Evolutionary conservation across 192 early-diverging fungal genomes (phyloP), one percentile per base, ranked within the genome.

Genomic region (Mortierella alpina): DNA sequence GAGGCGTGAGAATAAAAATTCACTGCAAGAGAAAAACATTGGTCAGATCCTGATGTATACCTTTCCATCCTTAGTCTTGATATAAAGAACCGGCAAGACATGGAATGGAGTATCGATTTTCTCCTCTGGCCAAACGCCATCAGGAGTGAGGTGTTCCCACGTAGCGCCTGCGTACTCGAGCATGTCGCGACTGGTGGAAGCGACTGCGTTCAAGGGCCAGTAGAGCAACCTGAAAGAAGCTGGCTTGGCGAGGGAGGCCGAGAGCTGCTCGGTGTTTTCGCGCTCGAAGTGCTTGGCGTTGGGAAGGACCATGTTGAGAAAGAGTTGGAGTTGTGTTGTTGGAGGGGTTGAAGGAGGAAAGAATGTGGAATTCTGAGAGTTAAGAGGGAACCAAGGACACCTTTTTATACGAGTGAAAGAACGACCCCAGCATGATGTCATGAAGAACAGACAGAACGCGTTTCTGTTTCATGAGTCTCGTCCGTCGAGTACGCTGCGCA

Each of bases 231-330:
- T 60, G 64, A 66, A 66, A 1, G 72, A 66, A 0, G 47, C 57
- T 17, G 72, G 72, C 11, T 60, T 63, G 15, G 22, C 23, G 3
- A 74, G 22, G 10, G 64, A 58, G 1, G 47, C 22, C 0, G 72
- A 20, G 41, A 66, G 44, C n/a, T 63, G 51, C 8, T 9, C 44
- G 0, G 70, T 47, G 51, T 41, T 18, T 7, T 58, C 55, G 47
- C 70, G 70, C n/a, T 7, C 8, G 51, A 59, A 72, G 48, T 72
- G 70, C 13, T 13, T 18, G 41, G 70, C 70, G 17, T 72, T 47
- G n/a, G 46, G 42, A 9, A 53, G 68, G 11, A 20, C 41, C 70
- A 72, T 72, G 48, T 17, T 20, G 20, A 45, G 11, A 13, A 18
- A 7, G 45, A 20, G 14, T 14, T 48, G 3, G n/a, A 5, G 13